Conservation (phyloP, 108 stramenopile genomes). For the Seminavis robusta region DNA sequence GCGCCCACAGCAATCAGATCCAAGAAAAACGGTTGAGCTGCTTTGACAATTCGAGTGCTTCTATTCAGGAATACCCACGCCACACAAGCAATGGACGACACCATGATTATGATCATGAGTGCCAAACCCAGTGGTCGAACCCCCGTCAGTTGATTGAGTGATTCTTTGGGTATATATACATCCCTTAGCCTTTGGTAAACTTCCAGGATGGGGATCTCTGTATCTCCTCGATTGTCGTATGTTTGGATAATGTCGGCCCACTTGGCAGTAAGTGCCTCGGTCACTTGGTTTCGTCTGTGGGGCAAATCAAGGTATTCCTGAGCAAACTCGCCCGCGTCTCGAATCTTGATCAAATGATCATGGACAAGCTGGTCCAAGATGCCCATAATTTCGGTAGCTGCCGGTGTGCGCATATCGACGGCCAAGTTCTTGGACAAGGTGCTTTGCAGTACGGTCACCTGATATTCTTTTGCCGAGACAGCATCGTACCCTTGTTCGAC, state of each 20-base stretch:
- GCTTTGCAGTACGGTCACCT: conserved; percentile 9
- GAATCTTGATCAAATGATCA: conserved; percentile 6
- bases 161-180: conserved; percentile 1
- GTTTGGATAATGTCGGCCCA: conserved; percentile 6
- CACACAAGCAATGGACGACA: conserved; percentile 8
- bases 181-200: conserved; percentile 18
- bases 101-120: neutral
- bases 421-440: conserved; percentile 20
- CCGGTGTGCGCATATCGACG: conserved; percentile 29
- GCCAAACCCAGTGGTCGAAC: conserved; percentile 10
- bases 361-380: conserved; percentile 12
- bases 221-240: conserved; percentile 4
- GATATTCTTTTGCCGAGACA: conserved; percentile 11
- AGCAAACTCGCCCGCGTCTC: neutral
- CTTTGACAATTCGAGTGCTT: too few relatives aligned
- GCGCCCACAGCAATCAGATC: conserved; percentile 22
- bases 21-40: conserved; percentile 29
- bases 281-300: neutral
- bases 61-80: conserved; percentile 18
- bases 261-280: neutral
- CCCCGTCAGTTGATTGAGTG: conserved; percentile 13
- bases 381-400: conserved; percentile 15
- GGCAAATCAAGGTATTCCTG: neutral
- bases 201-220: conserved; percentile 1
- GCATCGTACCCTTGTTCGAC: conserved; percentile 19